Evolutionary conservation across 345 rosid genomes (phyloP).

Genomic region (Physaria fendleri): DNA sequence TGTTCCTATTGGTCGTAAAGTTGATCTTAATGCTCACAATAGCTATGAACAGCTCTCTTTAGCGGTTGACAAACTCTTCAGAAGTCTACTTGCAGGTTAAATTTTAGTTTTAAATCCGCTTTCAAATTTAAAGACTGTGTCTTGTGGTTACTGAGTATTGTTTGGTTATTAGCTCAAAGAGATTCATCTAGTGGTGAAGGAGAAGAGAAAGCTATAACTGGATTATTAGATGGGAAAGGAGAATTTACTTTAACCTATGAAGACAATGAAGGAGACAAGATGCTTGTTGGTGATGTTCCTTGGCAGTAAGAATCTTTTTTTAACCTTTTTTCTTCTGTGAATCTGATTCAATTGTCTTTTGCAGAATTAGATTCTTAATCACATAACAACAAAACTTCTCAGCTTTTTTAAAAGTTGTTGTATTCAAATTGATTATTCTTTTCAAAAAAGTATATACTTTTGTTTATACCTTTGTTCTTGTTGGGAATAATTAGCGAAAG

Average conservation of each 20-base stretch:
- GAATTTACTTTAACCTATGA: slow-evolving; percentile 96
- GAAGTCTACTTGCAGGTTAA: slow-evolving; percentile 89
- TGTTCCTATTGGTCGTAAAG: slow-evolving; percentile 96
- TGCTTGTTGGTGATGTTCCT: slow-evolving; percentile 99
- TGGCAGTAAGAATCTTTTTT: slow-evolving; percentile 86
- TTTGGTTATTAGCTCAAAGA: slow-evolving; percentile 55
- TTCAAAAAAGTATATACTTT: neutral
- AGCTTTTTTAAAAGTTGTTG: neutral
- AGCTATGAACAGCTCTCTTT: slow-evolving; percentile 75
- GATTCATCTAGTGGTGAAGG: slow-evolving; percentile 56
- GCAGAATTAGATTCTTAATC: slow-evolving; percentile 25
- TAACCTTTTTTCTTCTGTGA: slow-evolving; percentile 10
- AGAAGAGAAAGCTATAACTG: slow-evolving; percentile 64
- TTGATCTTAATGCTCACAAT: slow-evolving; percentile 70
- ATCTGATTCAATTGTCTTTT: slow-evolving; percentile 40
- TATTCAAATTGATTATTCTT: neutral
- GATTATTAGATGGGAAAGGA: slow-evolving; percentile 73
- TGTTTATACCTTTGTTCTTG: neutral
- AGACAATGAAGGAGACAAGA: slow-evolving; percentile 98
- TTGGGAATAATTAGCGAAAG: too few relatives aligned
- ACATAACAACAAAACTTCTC: slow-evolving; percentile 18
- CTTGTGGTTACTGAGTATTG: neutral
- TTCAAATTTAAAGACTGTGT: neutral
- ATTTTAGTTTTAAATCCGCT: too few relatives aligned
- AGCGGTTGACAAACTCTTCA: slow-evolving; percentile 88